phyloP scores from a whole-genome alignment of 2,329 filamentous ascomycete species.

The Diaporthe sp. region DNA sequence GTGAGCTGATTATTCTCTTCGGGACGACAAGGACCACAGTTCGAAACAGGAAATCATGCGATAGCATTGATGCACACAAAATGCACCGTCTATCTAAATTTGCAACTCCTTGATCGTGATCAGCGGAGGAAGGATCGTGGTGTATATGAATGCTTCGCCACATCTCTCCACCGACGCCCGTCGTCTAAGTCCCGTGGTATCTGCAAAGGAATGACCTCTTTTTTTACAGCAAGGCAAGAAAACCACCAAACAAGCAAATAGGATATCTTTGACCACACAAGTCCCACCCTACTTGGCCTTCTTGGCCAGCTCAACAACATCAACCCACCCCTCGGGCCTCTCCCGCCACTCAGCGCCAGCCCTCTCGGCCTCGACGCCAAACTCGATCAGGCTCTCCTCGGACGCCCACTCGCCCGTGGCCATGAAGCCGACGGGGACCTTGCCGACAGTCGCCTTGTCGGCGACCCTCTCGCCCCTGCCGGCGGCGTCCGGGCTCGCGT shows the following conservation, averaged over 20 bases:
- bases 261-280: background rate
- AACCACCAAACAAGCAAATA: background rate
- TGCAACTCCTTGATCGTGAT: slow-evolving; percentile 4
- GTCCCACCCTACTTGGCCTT: slow-evolving; percentile 42
- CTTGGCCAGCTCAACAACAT: slow-evolving; percentile 57
- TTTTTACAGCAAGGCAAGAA: background rate
- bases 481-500: slow-evolving; percentile 54
- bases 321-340: slow-evolving; percentile 59
- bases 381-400: slow-evolving; percentile 63
- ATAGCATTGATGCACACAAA: background rate
- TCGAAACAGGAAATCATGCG: background rate
- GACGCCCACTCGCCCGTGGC: slow-evolving; percentile 68
- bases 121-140: slow-evolving; percentile 22
- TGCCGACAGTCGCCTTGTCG: slow-evolving; percentile 52
- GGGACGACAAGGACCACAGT: background rate
- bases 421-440: slow-evolving; percentile 68
- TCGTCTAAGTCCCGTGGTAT: slow-evolving; percentile 19
- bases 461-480: slow-evolving; percentile 50
- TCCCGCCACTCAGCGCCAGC: slow-evolving; percentile 51
- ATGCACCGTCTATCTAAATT: background rate
- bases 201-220: slow-evolving; percentile 9
- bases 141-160: background rate
- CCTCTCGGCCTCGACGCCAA: slow-evolving; percentile 62
- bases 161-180: background rate
- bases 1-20: slow-evolving; percentile 29